Base-by-base conservation (phyloP, 352 stramenopile species). In the Aphanomyces stellatus region DNA sequence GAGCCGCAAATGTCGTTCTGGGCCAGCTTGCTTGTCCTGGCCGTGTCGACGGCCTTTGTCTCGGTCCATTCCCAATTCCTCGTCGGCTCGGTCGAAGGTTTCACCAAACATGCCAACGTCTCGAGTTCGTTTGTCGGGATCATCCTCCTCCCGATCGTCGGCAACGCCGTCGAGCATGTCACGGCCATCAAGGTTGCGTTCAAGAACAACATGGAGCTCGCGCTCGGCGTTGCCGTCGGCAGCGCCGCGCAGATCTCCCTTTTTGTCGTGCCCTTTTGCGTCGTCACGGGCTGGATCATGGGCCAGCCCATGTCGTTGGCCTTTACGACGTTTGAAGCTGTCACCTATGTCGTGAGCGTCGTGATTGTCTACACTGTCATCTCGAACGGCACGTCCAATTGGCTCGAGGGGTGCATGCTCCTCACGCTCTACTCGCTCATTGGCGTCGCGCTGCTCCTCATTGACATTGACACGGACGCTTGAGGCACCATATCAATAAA, bases 131-230 rank as follows among this genome's bases (percentile, higher is more conserved):
- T 70, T 69, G 62, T 72, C 3, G 88, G 88, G 53, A 65, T 96
- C 3, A 95, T 97, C 65, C 77, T 97, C 51, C 65, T 97, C 10
- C 90, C 90, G 6, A 88, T 97, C 27, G 88, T 96, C 24, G 88
- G 90, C 31, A 96, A 97, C 76, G 88, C 88, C 22, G 87, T 93
- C 4, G 90, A 97, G 70, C 90, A 97, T 65, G 80, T 93, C 28
- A 93, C 87, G 2, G 89, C 89, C 40, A 76, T 97, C 41, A 87
- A 82, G 4, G 88, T 96, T 4, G 90, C 88, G 4, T 87, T 89
- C 67, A 96, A 96, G 73, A 77, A 90, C 66, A 97, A 96, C 69
- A 95, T 97, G 86, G 88, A 97, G 81, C 75, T 97, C 27, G 77
- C 87, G 25, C 82, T 97, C 67, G 90, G 88, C 35, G 85, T 97